Percentiles rank a stretch among this genome's conserved stretches.
These are phyloP conservation scores for Alternaria ventricosa DNA, from an alignment of 2,329 filamentous ascomycete species.

Conservation along the genomic window DNA sequence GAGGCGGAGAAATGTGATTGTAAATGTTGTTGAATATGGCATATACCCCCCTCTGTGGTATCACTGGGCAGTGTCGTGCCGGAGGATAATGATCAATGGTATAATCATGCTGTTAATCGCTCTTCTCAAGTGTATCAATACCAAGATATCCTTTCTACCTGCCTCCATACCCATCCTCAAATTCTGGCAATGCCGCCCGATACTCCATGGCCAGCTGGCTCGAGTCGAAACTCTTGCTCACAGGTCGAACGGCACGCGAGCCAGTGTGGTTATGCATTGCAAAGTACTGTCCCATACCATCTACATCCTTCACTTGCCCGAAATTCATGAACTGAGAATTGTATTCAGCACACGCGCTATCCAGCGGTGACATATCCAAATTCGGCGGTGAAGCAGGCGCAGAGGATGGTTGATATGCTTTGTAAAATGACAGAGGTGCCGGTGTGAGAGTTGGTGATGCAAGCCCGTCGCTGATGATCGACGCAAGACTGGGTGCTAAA, in stretches of 20 bases:
- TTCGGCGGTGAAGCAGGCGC: not conserved
- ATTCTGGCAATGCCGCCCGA: slow-evolving; percentile 25
- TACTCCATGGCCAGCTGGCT: slow-evolving; percentile 34
- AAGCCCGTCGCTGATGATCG: not conserved
- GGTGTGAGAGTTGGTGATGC: slow-evolving; percentile 12
- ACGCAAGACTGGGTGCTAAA: slow-evolving; percentile 6
- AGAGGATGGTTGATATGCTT: slow-evolving; percentile 26
- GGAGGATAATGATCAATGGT: not conserved
- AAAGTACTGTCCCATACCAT: slow-evolving; percentile 6
- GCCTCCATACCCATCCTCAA: slow-evolving; percentile 26
- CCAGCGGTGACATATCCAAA: not conserved
- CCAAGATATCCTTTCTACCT: too few species aligned
- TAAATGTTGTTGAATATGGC: not conserved
- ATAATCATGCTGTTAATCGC: not conserved
- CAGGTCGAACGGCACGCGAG: slow-evolving; percentile 4
- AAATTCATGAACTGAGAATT: not conserved
- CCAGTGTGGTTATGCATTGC: slow-evolving; percentile 20
- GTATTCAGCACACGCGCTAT: not conserved
- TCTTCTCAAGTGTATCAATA: too few species aligned
- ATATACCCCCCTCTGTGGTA: not conserved
- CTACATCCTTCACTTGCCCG: not conserved
- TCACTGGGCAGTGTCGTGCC: not conserved
- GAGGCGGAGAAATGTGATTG: not conserved
- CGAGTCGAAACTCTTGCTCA: slow-evolving; percentile 16
- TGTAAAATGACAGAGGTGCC: slow-evolving; percentile 18